Base-by-base conservation (phyloP, 2,329 filamentous ascomycete genomes). In the Phialemoniopsis sp. region DNA sequence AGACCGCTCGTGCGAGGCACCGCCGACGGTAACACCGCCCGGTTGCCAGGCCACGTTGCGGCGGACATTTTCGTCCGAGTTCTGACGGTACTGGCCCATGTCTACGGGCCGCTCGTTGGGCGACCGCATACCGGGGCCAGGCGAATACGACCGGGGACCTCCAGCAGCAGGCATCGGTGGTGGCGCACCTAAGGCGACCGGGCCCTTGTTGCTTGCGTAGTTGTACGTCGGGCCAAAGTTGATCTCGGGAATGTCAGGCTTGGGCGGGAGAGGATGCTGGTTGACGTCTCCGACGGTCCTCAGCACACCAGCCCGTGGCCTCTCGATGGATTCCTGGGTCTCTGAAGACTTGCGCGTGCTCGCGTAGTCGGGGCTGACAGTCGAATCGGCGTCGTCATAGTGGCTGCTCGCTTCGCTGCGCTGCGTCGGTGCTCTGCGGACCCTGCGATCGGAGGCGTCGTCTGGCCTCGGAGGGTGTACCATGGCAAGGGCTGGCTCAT, bases 161-260 rank as follows among this genome's bases (percentile, higher is more conserved):
- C 43, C 46, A 3, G 40, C 21, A 26, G 6, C 21, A 26, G 21
- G 21, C 21, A 26, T 26, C 6, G 21, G 21, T 10, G 21, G 21
- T 10, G 21, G 21, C 21, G 21, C 21, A 26, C 21, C 21, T 10
- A 26, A 26, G 6, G 21, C 10, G 21, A 6, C 21, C 21, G 21
- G 21, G 21, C 6, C 21, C 44, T 62, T 65, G 41, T 47, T 60
- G 6, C 57, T 13, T 28, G 56, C 63, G 41, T 89, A 84, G 43
- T 85, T 83, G 50, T 87, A 66, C 0, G 90, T 95, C 6, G 84
- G 88, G 0, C 91, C 91, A 62, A 96, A 96, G 58, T 96, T 83
- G 46, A 95, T 78, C 5, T 74, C 66, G 1, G 88, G 87, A 44
- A 95, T 80, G 41, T 79, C 72, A 17, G 43, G 32, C 41, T 43